phyloP scores from a whole-genome alignment of 2,329 filamentous ascomycete genomes.

The Fusarium proliferatum region DNA sequence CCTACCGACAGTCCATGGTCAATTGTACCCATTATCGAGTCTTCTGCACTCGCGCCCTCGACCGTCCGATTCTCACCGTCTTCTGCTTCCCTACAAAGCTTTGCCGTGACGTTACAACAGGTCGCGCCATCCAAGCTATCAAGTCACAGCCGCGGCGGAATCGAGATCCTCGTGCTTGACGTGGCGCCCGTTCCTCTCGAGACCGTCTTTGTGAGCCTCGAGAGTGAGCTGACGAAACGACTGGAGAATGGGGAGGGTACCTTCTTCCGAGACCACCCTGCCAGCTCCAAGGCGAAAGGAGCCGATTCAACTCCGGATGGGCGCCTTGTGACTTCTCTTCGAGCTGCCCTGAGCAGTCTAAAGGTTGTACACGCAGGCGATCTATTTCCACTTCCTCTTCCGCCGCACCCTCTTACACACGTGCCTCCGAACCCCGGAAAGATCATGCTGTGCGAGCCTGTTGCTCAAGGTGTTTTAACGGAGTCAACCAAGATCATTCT shows the following conservation, averaged over 20 bases:
- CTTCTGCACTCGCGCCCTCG: conserved; percentile 74
- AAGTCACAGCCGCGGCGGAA: conserved; percentile 77
- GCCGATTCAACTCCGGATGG: conserved; percentile 61
- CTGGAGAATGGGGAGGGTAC: conserved; percentile 85
- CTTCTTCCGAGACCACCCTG: conserved; percentile 75
- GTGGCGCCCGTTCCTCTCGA: conserved; percentile 84
- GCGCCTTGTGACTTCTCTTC: conserved; percentile 72
- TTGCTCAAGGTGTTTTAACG: conserved; percentile 84
- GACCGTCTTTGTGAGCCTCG: conserved; percentile 86
- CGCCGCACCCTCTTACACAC: conserved; percentile 88
- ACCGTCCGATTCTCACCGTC: conserved; percentile 82
- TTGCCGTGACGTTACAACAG: conserved; percentile 78
- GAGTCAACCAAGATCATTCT: conserved; percentile 86
- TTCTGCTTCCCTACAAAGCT: conserved; percentile 80
- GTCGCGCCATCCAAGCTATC: conserved; percentile 80
- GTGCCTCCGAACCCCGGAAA: conserved; percentile 85
- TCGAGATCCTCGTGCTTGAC: conserved; percentile 87
- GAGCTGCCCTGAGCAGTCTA: conserved; percentile 77
- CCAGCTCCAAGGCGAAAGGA: conserved; percentile 52
- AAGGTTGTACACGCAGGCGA: conserved; percentile 87
- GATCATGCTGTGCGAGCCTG: conserved; percentile 93
- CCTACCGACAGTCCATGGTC: conserved; percentile 81
- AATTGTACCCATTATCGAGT: conserved; percentile 78
- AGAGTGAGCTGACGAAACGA: conserved; percentile 81
- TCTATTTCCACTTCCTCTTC: conserved; percentile 78